A percentile compares a stretch with the other conserved stretches of the same genome.
These are phyloP conservation scores for Rhizoctonia solani DNA, from an alignment of 1,284 basidiomycete genomes.

Conservation along the genomic window DNA sequence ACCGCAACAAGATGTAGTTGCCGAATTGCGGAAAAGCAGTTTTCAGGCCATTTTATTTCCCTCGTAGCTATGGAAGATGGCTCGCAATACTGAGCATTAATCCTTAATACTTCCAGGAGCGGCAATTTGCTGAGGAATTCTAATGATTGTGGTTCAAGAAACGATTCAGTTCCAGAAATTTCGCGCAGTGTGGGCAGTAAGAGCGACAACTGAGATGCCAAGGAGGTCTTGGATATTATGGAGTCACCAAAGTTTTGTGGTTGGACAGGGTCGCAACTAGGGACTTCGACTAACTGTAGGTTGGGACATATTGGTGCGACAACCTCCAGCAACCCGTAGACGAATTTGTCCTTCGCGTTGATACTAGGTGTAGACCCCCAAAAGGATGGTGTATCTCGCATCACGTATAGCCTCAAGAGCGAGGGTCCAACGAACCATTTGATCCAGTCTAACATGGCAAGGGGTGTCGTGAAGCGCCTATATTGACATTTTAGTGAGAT, in stretches of 20 bases:
- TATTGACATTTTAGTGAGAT: not conserved
- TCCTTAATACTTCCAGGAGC: not conserved
- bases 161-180: not conserved
- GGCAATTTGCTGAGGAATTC: not conserved
- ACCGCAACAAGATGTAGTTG: not conserved
- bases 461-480: not conserved
- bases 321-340: not conserved
- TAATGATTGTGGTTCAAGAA: slow-evolving; percentile 4
- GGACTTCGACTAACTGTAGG: not conserved
- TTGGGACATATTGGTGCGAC: slow-evolving; percentile 11
- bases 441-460: not conserved
- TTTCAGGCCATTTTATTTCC: not conserved
- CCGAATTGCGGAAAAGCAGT: not conserved
- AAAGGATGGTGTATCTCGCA: not conserved
- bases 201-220: not conserved
- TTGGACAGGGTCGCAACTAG: not conserved
- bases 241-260: not conserved
- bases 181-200: not conserved
- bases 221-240: not conserved
- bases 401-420: not conserved
- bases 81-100: not conserved
- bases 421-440: not conserved
- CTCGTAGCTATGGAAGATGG: not conserved
- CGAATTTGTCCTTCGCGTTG: not conserved
- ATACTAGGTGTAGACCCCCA: not conserved